A percentile compares a stretch with the other conserved stretches of the same genome.
phyloP scores from a whole-genome alignment of 192 early-diverging fungal genomes.

The Coemansia sp. region DNA sequence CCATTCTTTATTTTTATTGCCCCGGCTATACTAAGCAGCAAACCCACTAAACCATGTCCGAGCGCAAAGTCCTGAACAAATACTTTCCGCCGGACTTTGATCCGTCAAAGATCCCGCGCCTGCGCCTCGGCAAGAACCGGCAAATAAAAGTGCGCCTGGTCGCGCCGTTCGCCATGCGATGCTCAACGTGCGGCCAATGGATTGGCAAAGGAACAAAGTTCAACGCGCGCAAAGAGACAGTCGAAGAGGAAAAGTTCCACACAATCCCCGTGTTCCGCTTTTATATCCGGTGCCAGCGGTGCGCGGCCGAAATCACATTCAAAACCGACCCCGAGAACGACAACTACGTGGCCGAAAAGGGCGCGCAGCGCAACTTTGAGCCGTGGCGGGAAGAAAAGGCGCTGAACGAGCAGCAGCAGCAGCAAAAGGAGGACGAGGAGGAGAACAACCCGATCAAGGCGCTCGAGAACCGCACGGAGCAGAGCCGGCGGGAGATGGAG shows the following conservation, averaged over 20 bases:
- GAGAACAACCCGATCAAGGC: slow-evolving; percentile 94
- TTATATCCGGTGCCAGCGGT: slow-evolving; percentile 89
- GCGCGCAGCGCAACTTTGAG: slow-evolving; percentile 93
- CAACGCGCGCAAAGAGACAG: slow-evolving; percentile 91
- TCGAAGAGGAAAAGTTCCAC: slow-evolving; percentile 56
- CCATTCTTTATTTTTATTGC: no score
- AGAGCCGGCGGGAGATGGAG: slow-evolving; percentile 97
- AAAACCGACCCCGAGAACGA: slow-evolving; percentile 95
- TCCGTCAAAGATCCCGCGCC: slow-evolving; percentile 85
- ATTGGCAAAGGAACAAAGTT: slow-evolving; percentile 98
- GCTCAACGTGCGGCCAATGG: slow-evolving; percentile 93
- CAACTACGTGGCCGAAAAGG: slow-evolving; percentile 93
- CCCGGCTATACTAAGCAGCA: no score
- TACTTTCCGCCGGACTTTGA: slow-evolving; percentile 98
- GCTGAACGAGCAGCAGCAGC: slow-evolving; percentile 58
- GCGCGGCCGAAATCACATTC: slow-evolving; percentile 96
- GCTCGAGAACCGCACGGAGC: slow-evolving; percentile 90
- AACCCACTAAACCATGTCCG: slow-evolving; percentile 61
- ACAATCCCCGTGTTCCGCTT: slow-evolving; percentile 76
- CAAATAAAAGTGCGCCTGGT: slow-evolving; percentile 97
- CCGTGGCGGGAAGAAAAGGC: slow-evolving; percentile 79
- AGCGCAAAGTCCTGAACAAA: slow-evolving; percentile 95
- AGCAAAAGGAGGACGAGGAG: slow-evolving; percentile 60
- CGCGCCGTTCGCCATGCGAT: slow-evolving; percentile 99
- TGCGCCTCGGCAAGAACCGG: slow-evolving; percentile 75